A percentile compares a stretch with the other conserved stretches of the same genome.
Evolutionary conservation across 345 rosid genomes (phyloP).

Genomic region (Barbarea vulgaris): DNA sequence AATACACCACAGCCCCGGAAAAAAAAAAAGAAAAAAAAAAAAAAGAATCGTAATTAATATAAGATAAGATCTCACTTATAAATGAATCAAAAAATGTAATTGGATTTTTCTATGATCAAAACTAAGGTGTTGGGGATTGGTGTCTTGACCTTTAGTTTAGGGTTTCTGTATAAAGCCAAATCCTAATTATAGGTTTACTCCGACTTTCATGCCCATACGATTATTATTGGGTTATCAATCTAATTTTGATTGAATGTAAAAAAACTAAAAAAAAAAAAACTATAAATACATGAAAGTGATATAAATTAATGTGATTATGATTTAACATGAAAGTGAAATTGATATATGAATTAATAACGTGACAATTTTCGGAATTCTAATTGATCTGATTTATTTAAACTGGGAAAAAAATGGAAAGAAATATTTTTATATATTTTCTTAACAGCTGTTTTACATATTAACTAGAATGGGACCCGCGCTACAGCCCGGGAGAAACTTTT

Average conservation of each 20-base stretch:
- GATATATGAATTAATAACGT: neutral
- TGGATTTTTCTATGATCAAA: conserved; percentile 15
- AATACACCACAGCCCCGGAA: neutral
- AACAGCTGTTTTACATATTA: conserved; percentile 14
- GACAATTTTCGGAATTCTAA: neutral
- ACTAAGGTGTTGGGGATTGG: conserved; percentile 16
- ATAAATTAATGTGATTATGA: neutral
- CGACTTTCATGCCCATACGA: conserved; percentile 28
- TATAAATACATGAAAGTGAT: no score
- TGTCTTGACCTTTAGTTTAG: conserved; percentile 40
- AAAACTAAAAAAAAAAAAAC: no score
- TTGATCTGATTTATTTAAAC: neutral
- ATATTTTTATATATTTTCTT: neutral
- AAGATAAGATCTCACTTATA: conserved; percentile 29
- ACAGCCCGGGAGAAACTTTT: no score
- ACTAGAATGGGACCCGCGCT: no score
- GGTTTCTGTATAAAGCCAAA: conserved; percentile 30
- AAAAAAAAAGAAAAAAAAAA: neutral
- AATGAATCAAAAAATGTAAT: neutral
- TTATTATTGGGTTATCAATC: neutral
- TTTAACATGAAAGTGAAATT: neutral
- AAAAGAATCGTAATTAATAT: conserved; percentile 12
- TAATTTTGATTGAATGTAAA: no score
- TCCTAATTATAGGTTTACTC: conserved; percentile 36
- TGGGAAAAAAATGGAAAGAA: neutral